Conservation (phyloP, 768 basidiomycete genomes). For the Mycena polygramma region DNA sequence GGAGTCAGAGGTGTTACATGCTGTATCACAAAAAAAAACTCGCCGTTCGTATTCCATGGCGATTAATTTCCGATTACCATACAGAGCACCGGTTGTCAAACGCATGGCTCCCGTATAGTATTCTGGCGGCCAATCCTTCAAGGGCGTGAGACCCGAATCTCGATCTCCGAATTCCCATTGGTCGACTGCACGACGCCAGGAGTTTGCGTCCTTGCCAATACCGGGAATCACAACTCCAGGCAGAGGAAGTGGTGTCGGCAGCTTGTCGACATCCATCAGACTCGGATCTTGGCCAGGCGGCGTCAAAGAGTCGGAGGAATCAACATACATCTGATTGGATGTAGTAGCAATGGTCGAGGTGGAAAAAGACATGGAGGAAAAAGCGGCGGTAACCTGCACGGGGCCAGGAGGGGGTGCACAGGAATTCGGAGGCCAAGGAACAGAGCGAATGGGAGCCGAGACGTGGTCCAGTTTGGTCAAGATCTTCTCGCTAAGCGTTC, state of each 20-base stretch:
- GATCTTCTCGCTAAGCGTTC: constrained; percentile 22
- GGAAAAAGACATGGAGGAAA: neutral
- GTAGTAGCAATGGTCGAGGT: neutral
- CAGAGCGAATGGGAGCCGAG: neutral
- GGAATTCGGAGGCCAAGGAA: neutral
- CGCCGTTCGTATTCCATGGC: constrained; percentile 42
- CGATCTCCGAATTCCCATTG: constrained; percentile 47
- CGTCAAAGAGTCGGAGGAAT: neutral
- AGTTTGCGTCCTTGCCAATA: constrained; percentile 31
- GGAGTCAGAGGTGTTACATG: too few species aligned
- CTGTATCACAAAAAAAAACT: neutral
- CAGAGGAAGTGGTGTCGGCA: constrained; percentile 18
- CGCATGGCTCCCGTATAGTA: constrained; percentile 45
- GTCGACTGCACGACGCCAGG: constrained; percentile 43
- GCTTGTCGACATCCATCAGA: neutral
- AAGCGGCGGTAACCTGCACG: too few species aligned
- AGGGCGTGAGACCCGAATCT: constrained; percentile 30
- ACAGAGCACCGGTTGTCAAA: constrained; percentile 35
- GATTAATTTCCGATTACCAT: constrained; percentile 36
- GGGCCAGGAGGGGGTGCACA: neutral
- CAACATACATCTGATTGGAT: neutral
- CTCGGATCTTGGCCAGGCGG: neutral
- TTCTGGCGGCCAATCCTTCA: constrained; percentile 47
- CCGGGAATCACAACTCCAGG: constrained; percentile 40
- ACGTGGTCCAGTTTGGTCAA: constrained; percentile 23